Evolutionary conservation across 495 filamentous ascomycete species (phyloP).

Genomic region (Hypoxylon lienhwacheense): DNA sequence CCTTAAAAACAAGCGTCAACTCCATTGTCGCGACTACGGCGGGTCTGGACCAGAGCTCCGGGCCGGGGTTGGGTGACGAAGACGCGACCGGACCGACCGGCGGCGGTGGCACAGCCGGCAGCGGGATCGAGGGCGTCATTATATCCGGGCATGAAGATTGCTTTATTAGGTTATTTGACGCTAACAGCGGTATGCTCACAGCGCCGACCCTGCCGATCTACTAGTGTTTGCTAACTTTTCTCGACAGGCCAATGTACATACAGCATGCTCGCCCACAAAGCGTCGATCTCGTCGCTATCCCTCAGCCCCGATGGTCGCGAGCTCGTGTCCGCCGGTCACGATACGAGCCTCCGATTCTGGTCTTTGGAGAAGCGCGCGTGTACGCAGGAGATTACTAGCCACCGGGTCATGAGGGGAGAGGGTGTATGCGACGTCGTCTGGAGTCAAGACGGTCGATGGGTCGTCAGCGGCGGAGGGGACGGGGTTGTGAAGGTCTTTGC

Average conservation of each 20-base stretch:
- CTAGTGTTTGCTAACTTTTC: constrained; percentile 38
- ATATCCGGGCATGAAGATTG: constrained; percentile 95
- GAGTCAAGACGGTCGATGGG: constrained; percentile 91
- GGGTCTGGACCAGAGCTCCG: constrained; percentile 69
- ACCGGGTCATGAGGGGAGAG: constrained; percentile 90
- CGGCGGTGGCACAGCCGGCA: constrained; percentile 58
- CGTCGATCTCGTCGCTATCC: constrained; percentile 85
- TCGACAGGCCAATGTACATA: constrained; percentile 93
- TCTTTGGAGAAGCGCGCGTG: constrained; percentile 92
- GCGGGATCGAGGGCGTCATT: constrained; percentile 85
- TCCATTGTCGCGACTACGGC: constrained; percentile 85
- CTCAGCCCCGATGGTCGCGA: constrained; percentile 91
- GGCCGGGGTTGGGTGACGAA: constrained; percentile 60
- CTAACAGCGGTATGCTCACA: constrained; percentile 84
- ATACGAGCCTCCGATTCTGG: constrained; percentile 95
- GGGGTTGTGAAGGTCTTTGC: constrained; percentile 96
- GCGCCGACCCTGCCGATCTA: background rate
- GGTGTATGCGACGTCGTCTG: constrained; percentile 91
- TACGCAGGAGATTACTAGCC: constrained; percentile 89
- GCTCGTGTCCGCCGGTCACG: constrained; percentile 93
- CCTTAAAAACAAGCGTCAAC: constrained; percentile 80
- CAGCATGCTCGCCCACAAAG: constrained; percentile 94
- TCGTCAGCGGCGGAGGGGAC: constrained; percentile 94
- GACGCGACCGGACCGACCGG: constrained; percentile 72
- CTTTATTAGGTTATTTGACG: constrained; percentile 95